Evolutionary conservation across 495 filamentous ascomycete genomes (phyloP).

Genomic region (Aspergillus coremiiformis): DNA sequence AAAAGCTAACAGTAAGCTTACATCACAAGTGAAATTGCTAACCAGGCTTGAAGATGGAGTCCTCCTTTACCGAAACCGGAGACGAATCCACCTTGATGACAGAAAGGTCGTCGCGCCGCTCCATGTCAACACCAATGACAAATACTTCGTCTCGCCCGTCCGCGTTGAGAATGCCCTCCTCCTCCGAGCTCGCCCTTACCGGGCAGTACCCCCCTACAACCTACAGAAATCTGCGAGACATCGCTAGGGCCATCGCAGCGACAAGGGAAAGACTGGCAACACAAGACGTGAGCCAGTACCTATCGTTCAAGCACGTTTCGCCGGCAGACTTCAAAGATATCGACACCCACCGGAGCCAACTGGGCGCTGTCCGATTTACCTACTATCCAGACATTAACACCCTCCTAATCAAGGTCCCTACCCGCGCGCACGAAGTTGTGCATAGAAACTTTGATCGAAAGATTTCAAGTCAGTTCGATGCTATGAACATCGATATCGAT

Average conservation of each 20-base stretch:
- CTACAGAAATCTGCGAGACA: background rate
- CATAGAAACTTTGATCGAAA: background rate
- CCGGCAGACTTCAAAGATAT: background rate
- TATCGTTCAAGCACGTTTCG: background rate
- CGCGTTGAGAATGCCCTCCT: background rate
- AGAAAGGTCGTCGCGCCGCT: too few relatives aligned
- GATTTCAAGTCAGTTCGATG: background rate
- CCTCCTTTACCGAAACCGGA: too few relatives aligned
- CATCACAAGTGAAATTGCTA: too few relatives aligned
- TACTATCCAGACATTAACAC: background rate
- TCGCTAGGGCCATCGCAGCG: background rate
- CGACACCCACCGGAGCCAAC: background rate
- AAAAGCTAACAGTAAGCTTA: too few relatives aligned
- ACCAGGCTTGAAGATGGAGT: too few relatives aligned
- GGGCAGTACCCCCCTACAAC: background rate
- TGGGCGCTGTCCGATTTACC: background rate
- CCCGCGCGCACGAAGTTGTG: background rate
- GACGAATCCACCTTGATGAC: too few relatives aligned
- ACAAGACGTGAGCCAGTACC: background rate
- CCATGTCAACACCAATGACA: too few relatives aligned
- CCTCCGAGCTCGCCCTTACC: background rate
- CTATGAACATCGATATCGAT: background rate
- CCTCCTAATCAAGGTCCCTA: constrained; percentile 1
- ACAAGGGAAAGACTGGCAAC: background rate
- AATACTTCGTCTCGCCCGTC: too few relatives aligned